Evolutionary conservation across 1,139 yeast genomes (phyloP).

Genomic region (Waltiozyma sp.): DNA sequence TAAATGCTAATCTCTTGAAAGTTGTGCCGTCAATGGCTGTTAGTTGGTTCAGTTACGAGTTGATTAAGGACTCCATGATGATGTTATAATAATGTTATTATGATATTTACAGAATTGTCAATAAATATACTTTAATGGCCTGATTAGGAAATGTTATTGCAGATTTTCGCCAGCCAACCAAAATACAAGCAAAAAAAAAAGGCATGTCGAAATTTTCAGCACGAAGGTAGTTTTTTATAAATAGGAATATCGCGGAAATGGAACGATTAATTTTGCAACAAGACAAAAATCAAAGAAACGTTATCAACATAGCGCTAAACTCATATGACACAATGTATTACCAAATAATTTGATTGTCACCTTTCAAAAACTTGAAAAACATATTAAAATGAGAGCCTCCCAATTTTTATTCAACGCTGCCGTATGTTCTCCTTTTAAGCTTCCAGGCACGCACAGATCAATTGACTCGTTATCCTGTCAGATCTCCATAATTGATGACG

Average conservation of each 20-base stretch:
- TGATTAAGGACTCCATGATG: slow-evolving; percentile 32
- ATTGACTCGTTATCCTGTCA: no score
- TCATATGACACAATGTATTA: neutral
- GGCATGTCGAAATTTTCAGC: neutral
- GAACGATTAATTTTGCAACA: slow-evolving; percentile 1
- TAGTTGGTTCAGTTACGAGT: slow-evolving; percentile 81
- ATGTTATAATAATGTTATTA: no score
- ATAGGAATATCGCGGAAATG: neutral
- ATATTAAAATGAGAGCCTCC: slow-evolving; percentile 40
- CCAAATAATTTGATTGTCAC: no score
- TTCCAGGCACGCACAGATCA: no score
- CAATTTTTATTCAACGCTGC: slow-evolving; percentile 42
- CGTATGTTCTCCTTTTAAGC: no score
- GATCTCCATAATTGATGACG: neutral
- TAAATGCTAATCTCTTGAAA: slow-evolving; percentile 79
- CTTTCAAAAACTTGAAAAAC: no score
- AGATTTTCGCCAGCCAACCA: slow-evolving; percentile 4
- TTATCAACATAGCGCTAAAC: no score
- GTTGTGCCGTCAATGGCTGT: slow-evolving; percentile 95
- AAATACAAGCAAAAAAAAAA: slow-evolving; percentile 1
- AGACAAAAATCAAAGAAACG: no score
- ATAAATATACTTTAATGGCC: neutral
- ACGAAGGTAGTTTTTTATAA: no score
- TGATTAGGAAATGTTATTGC: neutral
- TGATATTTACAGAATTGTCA: no score